Conservation (phyloP, 805 yeast species). For the Cyberlindnera petersonii region DNA sequence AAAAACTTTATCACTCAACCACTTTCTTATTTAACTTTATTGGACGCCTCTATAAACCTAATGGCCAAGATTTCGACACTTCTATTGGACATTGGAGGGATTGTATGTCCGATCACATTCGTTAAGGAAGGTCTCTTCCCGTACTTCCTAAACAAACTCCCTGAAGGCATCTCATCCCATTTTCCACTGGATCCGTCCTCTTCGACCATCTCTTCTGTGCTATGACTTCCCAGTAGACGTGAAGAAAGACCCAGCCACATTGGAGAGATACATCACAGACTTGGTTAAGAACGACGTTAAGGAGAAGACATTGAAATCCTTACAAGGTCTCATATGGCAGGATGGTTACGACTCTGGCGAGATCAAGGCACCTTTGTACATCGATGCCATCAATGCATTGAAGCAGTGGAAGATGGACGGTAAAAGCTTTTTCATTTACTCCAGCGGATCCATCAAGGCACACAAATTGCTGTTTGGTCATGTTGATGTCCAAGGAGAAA, state of each 20-base stretch:
- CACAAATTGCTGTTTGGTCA: conserved; percentile 73
- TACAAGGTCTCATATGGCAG: conserved; percentile 85
- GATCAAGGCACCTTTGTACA: conserved; percentile 70
- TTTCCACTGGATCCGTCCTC: conserved; percentile 25
- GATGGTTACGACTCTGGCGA: conserved; percentile 75
- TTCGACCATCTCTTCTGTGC: conserved; percentile 27
- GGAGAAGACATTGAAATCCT: conserved; percentile 67
- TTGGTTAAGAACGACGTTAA: conserved; percentile 69
- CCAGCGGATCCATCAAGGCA: conserved; percentile 87
- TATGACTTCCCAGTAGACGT: conserved; percentile 21
- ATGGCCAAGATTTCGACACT: conserved; percentile 28
- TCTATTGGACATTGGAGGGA: conserved; percentile 84
- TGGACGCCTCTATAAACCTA: too few relatives aligned
- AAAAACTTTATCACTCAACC: too few relatives aligned
- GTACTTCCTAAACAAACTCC: conserved; percentile 54
- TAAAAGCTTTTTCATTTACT: conserved; percentile 61
- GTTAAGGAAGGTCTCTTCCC: conserved; percentile 80
- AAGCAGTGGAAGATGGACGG: conserved; percentile 33
- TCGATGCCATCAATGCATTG: conserved; percentile 64
- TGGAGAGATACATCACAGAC: conserved; percentile 46
- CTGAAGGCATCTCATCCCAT: conserved; percentile 33
- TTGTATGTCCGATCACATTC: conserved; percentile 86
- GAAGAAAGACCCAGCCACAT: conserved; percentile 25
- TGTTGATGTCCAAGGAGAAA: conserved; percentile 41
- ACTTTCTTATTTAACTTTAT: too few relatives aligned